Conservation (phyloP, 306 rosid species). For the Cicer arietinum region DNA sequence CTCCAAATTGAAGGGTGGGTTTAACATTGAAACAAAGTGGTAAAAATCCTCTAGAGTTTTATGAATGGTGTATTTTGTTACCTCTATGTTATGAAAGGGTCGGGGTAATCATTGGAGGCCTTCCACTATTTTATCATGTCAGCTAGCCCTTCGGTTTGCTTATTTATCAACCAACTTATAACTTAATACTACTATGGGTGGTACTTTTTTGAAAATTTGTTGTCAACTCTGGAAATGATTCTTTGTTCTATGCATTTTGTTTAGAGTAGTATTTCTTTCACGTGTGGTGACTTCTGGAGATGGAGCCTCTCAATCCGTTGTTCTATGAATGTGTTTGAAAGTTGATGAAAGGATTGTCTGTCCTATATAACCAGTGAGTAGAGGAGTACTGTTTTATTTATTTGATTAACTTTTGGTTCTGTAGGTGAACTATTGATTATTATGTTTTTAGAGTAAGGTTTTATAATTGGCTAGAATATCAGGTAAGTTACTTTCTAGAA, state of each 20-base stretch:
- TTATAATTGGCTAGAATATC: neutral
- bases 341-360: neutral
- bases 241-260: neutral
- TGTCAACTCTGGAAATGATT: neutral
- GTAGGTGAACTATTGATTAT: neutral
- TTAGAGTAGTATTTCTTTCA: too few relatives aligned
- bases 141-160: neutral
- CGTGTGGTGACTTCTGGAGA: neutral
- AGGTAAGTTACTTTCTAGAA: neutral
- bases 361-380: neutral
- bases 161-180: neutral
- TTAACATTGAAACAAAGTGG: neutral
- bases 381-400: neutral
- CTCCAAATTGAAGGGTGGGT: too few relatives aligned
- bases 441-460: neutral
- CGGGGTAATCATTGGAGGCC: neutral
- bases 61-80: constrained; percentile 3
- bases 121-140: neutral
- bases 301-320: neutral
- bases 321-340: neutral
- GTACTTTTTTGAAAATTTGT: neutral
- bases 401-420: neutral
- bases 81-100: neutral
- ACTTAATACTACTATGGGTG: neutral
- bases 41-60: too few relatives aligned